phyloP scores from a whole-genome alignment of 2,329 filamentous ascomycete species.

The Ascosphaera apis region DNA sequence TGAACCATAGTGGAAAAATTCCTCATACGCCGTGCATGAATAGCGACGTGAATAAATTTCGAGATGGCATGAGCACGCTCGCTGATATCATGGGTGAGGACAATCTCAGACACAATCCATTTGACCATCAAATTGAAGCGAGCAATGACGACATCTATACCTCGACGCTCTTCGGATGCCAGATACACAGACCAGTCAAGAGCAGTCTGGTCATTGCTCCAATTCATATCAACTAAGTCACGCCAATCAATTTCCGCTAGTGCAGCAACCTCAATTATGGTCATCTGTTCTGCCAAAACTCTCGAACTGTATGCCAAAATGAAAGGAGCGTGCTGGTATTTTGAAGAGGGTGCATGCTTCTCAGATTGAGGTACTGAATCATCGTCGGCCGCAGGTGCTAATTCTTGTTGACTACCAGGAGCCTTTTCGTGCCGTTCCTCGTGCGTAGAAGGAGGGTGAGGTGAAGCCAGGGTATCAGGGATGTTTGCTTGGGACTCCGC shows the following conservation, averaged over 20 bases:
- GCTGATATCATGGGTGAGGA: conserved; percentile 32
- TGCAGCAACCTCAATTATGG: conserved; percentile 41
- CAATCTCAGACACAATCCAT: conserved; percentile 39
- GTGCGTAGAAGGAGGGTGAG: conserved; percentile 24
- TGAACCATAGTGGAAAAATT: conserved; percentile 47
- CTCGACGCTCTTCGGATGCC: conserved; percentile 28
- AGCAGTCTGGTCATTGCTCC: conserved; percentile 30
- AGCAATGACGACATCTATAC: conserved; percentile 41
- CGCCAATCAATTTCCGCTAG: conserved; percentile 44
- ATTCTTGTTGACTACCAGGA: conserved; percentile 13
- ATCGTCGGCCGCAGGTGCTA: conserved; percentile 21
- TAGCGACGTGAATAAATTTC: conserved; percentile 41
- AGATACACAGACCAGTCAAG: conserved; percentile 41
- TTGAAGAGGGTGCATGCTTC: conserved; percentile 8
- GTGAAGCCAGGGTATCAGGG: too few species aligned
- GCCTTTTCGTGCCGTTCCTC: too few species aligned
- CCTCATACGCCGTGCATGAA: conserved; percentile 31
- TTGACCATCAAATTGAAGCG: conserved; percentile 45
- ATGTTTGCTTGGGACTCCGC: too few species aligned
- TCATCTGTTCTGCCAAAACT: conserved; percentile 38
- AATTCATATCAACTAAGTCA: conserved; percentile 39
- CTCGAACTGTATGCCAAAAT: conserved; percentile 39
- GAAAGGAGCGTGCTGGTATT: conserved; percentile 32
- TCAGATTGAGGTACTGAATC: too few species aligned
- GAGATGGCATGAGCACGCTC: conserved; percentile 37